phyloP scores from a whole-genome alignment of 805 yeast species.

The Candida lessepsii region DNA sequence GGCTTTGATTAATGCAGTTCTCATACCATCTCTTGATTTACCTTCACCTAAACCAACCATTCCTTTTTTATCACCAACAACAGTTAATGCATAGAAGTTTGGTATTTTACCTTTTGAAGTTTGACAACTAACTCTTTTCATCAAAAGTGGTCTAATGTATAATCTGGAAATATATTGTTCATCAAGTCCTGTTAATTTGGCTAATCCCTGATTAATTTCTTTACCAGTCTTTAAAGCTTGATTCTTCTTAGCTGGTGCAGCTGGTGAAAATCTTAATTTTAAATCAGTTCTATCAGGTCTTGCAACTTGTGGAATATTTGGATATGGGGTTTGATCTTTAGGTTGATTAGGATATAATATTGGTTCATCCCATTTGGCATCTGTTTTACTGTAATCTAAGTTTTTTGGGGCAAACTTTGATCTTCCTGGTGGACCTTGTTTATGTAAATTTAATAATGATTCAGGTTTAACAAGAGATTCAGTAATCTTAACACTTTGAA shows the following conservation, averaged over 20 bases:
- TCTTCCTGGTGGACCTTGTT: conserved; percentile 28
- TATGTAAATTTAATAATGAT: conserved; percentile 45
- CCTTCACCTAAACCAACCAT: conserved; percentile 96
- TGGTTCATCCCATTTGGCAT: conserved; percentile 74
- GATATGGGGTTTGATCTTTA: conserved; percentile 52
- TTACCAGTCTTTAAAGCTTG: conserved; percentile 18
- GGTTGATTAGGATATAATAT: conserved; percentile 50
- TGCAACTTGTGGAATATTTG: conserved; percentile 53
- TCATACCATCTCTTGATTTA: conserved; percentile 73
- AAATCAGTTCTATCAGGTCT: conserved; percentile 51
- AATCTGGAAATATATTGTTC: conserved; percentile 59
- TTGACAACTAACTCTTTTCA: conserved; percentile 85
- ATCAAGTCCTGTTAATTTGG: conserved; percentile 65
- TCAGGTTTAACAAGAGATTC: conserved; percentile 72
- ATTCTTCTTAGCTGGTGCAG: conserved; percentile 11
- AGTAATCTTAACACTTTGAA: conserved; percentile 78
- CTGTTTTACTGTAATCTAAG: conserved; percentile 61
- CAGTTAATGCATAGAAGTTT: conserved; percentile 77
- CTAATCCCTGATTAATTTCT: conserved; percentile 51
- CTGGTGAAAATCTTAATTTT: conserved; percentile 34
- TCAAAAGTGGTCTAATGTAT: conserved; percentile 62
- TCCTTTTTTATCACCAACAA: conserved; percentile 91
- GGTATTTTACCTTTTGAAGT: conserved; percentile 90
- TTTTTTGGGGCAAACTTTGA: conserved; percentile 59
- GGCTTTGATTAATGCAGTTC: conserved; percentile 77